A percentile compares a stretch with the other conserved stretches of the same genome.
phyloP scores from a whole-genome alignment of 108 stramenopile genomes.

The Skeletonema costatum region DNA sequence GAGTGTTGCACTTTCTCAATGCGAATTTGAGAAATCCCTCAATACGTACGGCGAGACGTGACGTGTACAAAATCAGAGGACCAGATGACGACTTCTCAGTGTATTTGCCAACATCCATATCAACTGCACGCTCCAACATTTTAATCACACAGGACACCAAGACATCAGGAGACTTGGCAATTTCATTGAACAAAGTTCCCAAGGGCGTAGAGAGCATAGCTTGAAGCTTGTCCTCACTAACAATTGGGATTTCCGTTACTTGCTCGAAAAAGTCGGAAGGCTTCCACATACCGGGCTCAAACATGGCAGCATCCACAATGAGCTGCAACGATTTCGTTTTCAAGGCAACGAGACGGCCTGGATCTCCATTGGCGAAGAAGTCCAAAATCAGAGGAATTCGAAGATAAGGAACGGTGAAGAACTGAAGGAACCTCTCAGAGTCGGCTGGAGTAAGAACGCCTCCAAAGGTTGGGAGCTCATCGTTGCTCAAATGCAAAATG shows the following conservation, averaged over 20 bases:
- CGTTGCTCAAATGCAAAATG: slow-evolving; percentile 88
- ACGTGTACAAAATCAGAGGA: slow-evolving; percentile 93
- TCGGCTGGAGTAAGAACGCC: slow-evolving; percentile 87
- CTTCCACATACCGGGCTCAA: slow-evolving; percentile 95
- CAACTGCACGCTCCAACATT: slow-evolving; percentile 91
- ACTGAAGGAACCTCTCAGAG: slow-evolving; percentile 92
- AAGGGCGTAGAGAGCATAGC: slow-evolving; percentile 85
- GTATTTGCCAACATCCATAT: slow-evolving; percentile 94
- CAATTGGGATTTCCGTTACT: slow-evolving; percentile 79
- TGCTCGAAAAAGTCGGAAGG: slow-evolving; percentile 77
- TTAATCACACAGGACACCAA: slow-evolving; percentile 83
- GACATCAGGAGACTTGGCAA: slow-evolving; percentile 91
- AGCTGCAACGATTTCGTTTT: slow-evolving; percentile 89
- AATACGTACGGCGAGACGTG: slow-evolving; percentile 94
- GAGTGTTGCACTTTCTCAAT: slow-evolving; percentile 71
- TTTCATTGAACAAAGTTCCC: slow-evolving; percentile 95
- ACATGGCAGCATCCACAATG: slow-evolving; percentile 94
- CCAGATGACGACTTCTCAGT: slow-evolving; percentile 80
- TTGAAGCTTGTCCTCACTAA: slow-evolving; percentile 76
- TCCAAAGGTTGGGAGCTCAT: slow-evolving; percentile 94
- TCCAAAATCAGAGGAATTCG: slow-evolving; percentile 95
- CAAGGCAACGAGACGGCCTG: slow-evolving; percentile 84
- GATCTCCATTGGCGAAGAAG: slow-evolving; percentile 96
- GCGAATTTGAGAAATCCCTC: slow-evolving; percentile 93
- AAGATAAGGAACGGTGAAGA: slow-evolving; percentile 95